A percentile compares a stretch with the other conserved stretches of the same genome.
Conservation (phyloP, 495 filamentous ascomycete genomes). For the Umbilicaria muhlenbergii region DNA sequence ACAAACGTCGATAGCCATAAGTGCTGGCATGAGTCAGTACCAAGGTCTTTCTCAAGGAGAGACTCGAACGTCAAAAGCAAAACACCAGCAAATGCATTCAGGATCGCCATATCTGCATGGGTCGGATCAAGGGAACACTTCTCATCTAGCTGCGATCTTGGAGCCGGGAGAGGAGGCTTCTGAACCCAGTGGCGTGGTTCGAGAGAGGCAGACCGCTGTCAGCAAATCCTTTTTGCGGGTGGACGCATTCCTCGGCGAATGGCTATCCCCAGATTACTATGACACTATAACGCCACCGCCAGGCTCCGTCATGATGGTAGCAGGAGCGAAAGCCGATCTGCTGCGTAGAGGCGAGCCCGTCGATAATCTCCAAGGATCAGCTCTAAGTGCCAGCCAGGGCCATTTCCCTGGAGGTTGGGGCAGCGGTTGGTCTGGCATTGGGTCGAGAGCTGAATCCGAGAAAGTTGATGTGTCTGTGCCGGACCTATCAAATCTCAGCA, state of each 20-base stretch:
- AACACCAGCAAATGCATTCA: slow-evolving; percentile 6
- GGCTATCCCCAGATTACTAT: slow-evolving; percentile 86
- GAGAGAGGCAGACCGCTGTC: slow-evolving; percentile 9
- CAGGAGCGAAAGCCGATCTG: slow-evolving; percentile 71
- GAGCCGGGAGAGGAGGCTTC: slow-evolving; percentile 4
- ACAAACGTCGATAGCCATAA: slow-evolving; percentile 82
- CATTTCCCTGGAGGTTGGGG: slow-evolving; percentile 52
- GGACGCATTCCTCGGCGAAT: slow-evolving; percentile 90
- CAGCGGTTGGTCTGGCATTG: slow-evolving; percentile 13
- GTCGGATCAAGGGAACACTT: slow-evolving; percentile 6
- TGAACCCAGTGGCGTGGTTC: slow-evolving; percentile 6
- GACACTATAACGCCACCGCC: slow-evolving; percentile 84
- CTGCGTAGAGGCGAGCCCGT: slow-evolving; percentile 47
- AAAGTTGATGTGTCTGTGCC: too few species aligned
- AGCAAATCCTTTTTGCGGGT: slow-evolving; percentile 54
- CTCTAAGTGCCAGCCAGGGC: slow-evolving; percentile 15
- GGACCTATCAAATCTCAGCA: not conserved
- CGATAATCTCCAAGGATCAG: slow-evolving; percentile 11
- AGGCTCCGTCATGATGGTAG: slow-evolving; percentile 68
- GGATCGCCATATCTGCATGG: slow-evolving; percentile 8
- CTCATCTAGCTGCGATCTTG: slow-evolving; percentile 11
- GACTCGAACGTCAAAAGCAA: not conserved
- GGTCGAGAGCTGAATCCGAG: too few species aligned
- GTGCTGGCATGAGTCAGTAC: slow-evolving; percentile 69
- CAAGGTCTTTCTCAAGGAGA: slow-evolving; percentile 9